Conservation (phyloP, 2,329 filamentous ascomycete species). For the Tympanopsis confertula region DNA sequence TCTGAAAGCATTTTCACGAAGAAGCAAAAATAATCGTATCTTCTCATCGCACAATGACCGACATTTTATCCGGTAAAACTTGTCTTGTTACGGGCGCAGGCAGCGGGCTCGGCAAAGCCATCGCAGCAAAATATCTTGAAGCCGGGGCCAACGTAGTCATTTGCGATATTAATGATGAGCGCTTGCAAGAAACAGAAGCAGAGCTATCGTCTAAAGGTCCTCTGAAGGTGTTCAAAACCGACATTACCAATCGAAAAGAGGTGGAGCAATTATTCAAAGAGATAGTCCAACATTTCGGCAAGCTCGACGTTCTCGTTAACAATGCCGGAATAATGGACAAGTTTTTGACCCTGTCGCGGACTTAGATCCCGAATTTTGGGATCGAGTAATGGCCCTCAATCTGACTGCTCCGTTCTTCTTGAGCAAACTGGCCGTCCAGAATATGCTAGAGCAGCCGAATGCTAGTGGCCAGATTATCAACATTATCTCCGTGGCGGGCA, state of each 20-base stretch:
- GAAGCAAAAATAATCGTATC: no score
- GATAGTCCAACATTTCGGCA: constrained; percentile 19
- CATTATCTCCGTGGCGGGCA: constrained; percentile 33
- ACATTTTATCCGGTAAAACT: not conserved
- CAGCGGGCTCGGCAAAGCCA: constrained; percentile 22
- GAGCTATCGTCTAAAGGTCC: constrained; percentile 11
- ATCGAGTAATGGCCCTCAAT: constrained; percentile 41
- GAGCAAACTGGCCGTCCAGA: constrained; percentile 34
- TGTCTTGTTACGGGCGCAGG: constrained; percentile 18
- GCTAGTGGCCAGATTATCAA: constrained; percentile 37
- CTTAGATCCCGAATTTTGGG: constrained; percentile 32
- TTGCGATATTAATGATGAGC: constrained; percentile 18
- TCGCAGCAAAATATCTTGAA: constrained; percentile 16
- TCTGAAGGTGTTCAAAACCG: constrained; percentile 16
- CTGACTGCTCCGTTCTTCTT: constrained; percentile 41
- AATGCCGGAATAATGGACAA: constrained; percentile 45
- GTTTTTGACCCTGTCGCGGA: constrained; percentile 37
- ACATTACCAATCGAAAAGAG: constrained; percentile 21
- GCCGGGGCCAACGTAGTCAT: constrained; percentile 23
- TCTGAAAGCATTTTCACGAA: no score
- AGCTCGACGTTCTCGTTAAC: constrained; percentile 46
- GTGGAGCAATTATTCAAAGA: constrained; percentile 22
- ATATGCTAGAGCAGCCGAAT: constrained; percentile 26
- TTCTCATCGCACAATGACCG: no score
- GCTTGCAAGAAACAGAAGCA: constrained; percentile 5